phyloP scores from a whole-genome alignment of 148 eudicot genomes.

The Chenopodium suecicum region DNA sequence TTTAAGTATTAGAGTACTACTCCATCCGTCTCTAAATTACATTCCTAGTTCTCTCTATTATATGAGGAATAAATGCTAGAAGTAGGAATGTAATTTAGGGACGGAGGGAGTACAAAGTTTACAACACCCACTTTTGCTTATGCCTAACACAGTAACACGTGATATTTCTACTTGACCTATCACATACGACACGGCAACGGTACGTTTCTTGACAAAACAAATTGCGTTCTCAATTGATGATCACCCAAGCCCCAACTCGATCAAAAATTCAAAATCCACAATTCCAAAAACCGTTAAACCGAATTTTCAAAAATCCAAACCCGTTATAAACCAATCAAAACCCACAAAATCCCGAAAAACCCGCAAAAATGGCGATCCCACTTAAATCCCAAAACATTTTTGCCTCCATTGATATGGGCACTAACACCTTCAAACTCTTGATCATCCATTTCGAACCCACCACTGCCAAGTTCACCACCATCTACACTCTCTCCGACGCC shows the following conservation, averaged over 20 bases:
- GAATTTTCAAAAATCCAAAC: constrained; percentile 13
- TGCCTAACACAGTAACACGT: no score
- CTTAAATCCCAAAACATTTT: constrained; percentile 39
- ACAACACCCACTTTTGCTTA: no score
- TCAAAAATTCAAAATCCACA: background rate
- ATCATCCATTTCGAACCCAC: constrained; percentile 42
- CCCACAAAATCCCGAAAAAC: background rate
- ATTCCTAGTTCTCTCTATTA: no score
- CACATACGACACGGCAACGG: no score
- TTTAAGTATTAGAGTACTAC: no score
- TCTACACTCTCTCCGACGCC: constrained; percentile 41
- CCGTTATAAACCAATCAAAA: background rate
- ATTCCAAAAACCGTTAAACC: background rate
- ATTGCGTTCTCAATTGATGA: no score
- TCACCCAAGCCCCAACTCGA: background rate
- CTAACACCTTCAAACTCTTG: constrained; percentile 68
- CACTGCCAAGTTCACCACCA: constrained; percentile 42
- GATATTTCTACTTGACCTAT: no score
- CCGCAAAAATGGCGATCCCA: constrained; percentile 21
- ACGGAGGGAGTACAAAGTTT: no score
- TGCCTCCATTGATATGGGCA: constrained; percentile 73
- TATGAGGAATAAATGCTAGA: no score
- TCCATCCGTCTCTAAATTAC: no score
- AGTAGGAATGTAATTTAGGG: no score
- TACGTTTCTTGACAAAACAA: no score